Conservation (phyloP, 164 flowering plant genomes). For the Kalanchoe fedtschenkoi region DNA sequence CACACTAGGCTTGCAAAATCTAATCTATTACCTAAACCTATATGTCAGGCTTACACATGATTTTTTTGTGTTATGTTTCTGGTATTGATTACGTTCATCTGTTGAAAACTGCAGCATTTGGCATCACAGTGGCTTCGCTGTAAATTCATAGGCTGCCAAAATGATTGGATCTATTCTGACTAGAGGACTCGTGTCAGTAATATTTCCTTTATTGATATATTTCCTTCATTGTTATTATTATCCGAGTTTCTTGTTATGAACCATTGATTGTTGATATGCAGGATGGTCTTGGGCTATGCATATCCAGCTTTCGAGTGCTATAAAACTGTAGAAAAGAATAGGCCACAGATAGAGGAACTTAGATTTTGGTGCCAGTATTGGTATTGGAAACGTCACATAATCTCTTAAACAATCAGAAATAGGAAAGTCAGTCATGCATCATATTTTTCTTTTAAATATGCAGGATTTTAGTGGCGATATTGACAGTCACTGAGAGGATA, state of each 20-base stretch:
- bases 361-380: constrained; percentile 99
- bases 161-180: constrained; percentile 87
- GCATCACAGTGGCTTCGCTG: neutral
- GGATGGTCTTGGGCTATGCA: constrained; percentile 88
- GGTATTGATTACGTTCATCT: neutral
- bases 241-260: neutral
- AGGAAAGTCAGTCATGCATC: too few species aligned
- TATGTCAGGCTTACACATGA: too few species aligned
- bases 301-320: constrained; percentile 96
- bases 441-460: constrained; percentile 4
- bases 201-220: neutral
- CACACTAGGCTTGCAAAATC: neutral
- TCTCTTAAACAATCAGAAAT: neutral
- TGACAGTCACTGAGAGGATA: constrained; percentile 79
- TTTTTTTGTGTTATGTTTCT: too few species aligned
- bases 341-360: constrained; percentile 82
- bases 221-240: neutral
- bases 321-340: constrained; percentile 82
- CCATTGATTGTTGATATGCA: constrained; percentile 18
- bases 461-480: constrained; percentile 87
- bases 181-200: constrained; percentile 81
- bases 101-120: constrained; percentile 9
- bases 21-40: too few species aligned
- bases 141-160: constrained; percentile 22
- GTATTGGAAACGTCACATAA: constrained; percentile 21